Evolutionary conservation across 2,329 filamentous ascomycete genomes (phyloP), one percentile per base, ranked within the genome.

Genomic region (Arthrobotrys sinensis): DNA sequence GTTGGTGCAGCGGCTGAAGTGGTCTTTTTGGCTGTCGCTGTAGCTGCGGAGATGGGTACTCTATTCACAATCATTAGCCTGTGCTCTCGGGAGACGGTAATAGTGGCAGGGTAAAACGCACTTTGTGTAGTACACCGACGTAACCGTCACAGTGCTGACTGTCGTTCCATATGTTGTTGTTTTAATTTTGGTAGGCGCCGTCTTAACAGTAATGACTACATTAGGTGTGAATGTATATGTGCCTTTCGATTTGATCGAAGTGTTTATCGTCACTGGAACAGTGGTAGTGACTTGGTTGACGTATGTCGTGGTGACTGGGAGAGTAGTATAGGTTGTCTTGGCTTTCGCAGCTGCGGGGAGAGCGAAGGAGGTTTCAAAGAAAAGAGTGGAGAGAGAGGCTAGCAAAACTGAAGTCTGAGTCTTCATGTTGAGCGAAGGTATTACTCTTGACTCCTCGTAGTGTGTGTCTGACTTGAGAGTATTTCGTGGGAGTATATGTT

Each of bases 161-260:
- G 67, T 71, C 12, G 67, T 71, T 19, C 67, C 67, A 24, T 28
- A 64, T 24, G 55, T 71, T 1, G 53, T 71, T 4, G 67, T 64
- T 19, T 55, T 64, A 16, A 71, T 52, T 38, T 71, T 71, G 5
- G 67, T 71, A 24, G 67, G 67, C 8, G 14, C 67, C 1, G 32
- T n/a, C 52, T 63, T 71, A 14, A 64, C 55, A 6, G 55, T 71
- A 36, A 71, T 38, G 6, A 71, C 52, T 19, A 71, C 45, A 36
- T 71, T 53, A 7, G 67, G 67, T 8, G 53, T 34, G 34, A 71
- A 71, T 32, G 67, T 71, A 12, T 71, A 71, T 55, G 34, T 64
- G 4, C 67, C 67, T 21, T 71, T 71, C 14, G 21, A 52, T 53
- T 40, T 71, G 36, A 64, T 71, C 3, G 67, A 71, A 11, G 67